These are phyloP conservation scores for Xylaria polymorpha DNA, from an alignment of 2,329 filamentous ascomycete genomes.

Conservation along the genomic window DNA sequence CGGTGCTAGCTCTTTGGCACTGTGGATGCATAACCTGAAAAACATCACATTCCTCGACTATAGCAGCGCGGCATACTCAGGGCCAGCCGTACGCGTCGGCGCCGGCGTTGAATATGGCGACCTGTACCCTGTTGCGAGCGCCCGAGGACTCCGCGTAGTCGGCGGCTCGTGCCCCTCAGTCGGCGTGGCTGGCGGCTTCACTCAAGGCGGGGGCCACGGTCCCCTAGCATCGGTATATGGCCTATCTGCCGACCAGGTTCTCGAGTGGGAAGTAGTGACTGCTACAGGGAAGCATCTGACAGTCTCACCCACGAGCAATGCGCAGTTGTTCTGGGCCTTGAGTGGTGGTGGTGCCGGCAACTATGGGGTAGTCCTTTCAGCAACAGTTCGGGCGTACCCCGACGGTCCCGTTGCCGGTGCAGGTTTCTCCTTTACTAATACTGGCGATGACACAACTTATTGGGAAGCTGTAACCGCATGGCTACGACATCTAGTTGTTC, in stretches of 20 bases:
- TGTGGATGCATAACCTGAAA: constrained; percentile 62
- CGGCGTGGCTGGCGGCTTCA: constrained; percentile 10
- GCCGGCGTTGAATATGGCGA: constrained; percentile 15
- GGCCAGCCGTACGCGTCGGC: constrained; percentile 5
- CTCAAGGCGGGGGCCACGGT: constrained; percentile 42
- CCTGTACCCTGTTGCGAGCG: constrained; percentile 1
- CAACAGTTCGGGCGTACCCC: constrained; percentile 7
- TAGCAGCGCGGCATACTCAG: background rate
- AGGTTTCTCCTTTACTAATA: constrained; percentile 10
- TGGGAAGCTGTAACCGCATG: constrained; percentile 9
- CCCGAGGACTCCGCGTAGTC: constrained; percentile 12
- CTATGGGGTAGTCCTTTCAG: constrained; percentile 21
- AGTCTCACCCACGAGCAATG: constrained; percentile 53
- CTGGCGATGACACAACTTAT: constrained; percentile 1
- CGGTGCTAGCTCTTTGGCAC: constrained; percentile 59
- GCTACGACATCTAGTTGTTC: constrained; percentile 13
- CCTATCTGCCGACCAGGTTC: constrained; percentile 67
- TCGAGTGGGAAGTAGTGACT: constrained; percentile 67
- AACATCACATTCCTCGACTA: constrained; percentile 45
- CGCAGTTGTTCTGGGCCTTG: constrained; percentile 31
- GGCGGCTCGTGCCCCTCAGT: constrained; percentile 27
- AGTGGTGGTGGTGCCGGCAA: constrained; percentile 27
- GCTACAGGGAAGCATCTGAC: constrained; percentile 59
- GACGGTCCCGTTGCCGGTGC: constrained; percentile 23
- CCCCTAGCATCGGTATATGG: constrained; percentile 64